Evolutionary conservation across 2,329 filamentous ascomycete genomes (phyloP).

Genomic region (Aureobasidium mangrovei): DNA sequence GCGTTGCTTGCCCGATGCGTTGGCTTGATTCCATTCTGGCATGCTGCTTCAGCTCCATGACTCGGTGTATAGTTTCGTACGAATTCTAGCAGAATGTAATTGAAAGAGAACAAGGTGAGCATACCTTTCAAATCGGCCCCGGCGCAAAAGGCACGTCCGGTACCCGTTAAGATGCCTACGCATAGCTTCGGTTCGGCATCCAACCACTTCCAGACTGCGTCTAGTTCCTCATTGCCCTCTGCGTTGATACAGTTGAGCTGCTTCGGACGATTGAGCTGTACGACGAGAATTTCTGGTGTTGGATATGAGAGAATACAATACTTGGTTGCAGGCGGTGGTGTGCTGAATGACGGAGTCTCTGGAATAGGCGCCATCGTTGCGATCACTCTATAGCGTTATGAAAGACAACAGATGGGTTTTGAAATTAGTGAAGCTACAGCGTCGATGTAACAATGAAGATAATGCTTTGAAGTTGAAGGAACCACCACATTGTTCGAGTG

Average conservation of each 20-base stretch:
- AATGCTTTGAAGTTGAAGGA: no score
- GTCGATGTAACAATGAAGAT: no score
- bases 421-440: no score
- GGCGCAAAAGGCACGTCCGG: slow-evolving; percentile 29
- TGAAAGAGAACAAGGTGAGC: neutral
- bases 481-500: no score
- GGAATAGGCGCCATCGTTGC: no score
- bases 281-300: slow-evolving; percentile 25
- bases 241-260: slow-evolving; percentile 29
- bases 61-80: neutral
- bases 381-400: no score
- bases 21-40: slow-evolving; percentile 28
- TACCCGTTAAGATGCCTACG: slow-evolving; percentile 29
- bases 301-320: slow-evolving; percentile 26
- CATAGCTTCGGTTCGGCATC: slow-evolving; percentile 25
- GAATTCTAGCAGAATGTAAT: neutral
- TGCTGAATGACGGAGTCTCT: neutral
- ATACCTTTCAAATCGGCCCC: slow-evolving; percentile 30
- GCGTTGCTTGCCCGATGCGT: slow-evolving; percentile 19
- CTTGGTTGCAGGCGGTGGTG: slow-evolving; percentile 17
- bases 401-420: no score
- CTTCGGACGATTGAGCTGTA: slow-evolving; percentile 28
- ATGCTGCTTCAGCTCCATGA: neutral
- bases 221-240: slow-evolving; percentile 25
- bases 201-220: slow-evolving; percentile 26